phyloP scores from a whole-genome alignment of 345 rosid species.

The Rhodamnia argentea region DNA sequence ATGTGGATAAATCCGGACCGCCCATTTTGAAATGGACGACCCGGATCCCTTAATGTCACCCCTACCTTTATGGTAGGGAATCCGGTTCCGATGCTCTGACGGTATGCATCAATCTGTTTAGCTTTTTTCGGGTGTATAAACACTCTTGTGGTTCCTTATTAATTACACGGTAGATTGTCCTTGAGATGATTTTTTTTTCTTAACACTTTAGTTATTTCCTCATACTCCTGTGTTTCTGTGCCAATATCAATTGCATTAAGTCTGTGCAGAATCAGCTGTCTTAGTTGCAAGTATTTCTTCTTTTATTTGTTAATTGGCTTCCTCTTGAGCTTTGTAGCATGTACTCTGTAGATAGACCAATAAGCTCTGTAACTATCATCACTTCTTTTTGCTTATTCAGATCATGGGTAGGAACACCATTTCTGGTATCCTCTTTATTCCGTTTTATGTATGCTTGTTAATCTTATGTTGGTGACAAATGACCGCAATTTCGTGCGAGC shows the following conservation, averaged over 20 bases:
- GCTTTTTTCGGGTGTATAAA: not conserved
- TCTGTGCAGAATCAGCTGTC: not conserved
- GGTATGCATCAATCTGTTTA: conserved; percentile 9
- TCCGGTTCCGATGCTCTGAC: no score
- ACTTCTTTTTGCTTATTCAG: not conserved
- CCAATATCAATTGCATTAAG: not conserved
- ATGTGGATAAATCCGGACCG: no score
- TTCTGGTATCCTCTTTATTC: no score
- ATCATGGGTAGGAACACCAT: not conserved
- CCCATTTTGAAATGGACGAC: no score
- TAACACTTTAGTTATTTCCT: not conserved
- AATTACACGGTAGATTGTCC: not conserved
- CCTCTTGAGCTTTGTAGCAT: not conserved
- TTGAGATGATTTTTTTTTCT: not conserved
- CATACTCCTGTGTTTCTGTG: not conserved
- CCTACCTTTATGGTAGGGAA: no score
- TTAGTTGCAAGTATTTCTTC: not conserved
- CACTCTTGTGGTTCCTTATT: not conserved
- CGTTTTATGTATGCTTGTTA: no score
- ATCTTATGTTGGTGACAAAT: no score
- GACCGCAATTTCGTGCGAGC: no score
- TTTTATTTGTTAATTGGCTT: not conserved
- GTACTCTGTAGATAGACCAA: not conserved
- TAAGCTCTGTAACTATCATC: not conserved
- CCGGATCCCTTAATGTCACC: no score